Conservation (phyloP, 768 basidiomycete genomes). For the Tylopilus sp. region DNA sequence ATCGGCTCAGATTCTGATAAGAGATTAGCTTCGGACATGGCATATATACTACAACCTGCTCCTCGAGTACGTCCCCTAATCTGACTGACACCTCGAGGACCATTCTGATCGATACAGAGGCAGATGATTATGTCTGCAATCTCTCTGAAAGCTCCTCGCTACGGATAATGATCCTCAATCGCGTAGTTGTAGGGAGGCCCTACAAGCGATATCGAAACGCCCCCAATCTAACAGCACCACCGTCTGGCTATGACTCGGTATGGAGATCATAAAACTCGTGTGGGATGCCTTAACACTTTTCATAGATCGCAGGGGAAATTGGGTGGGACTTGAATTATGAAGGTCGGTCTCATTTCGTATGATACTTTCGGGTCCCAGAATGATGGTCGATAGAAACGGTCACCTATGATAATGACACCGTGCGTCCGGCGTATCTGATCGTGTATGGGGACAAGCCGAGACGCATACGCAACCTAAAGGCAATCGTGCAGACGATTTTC, state of each 20-base stretch:
- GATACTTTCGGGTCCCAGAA: background rate
- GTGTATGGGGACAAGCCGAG: constrained; percentile 45
- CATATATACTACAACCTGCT: constrained; percentile 64
- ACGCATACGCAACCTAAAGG: constrained; percentile 20
- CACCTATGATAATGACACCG: constrained; percentile 63
- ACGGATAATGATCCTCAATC: constrained; percentile 53
- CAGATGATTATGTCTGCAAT: constrained; percentile 59
- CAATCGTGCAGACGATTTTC: constrained; percentile 27
- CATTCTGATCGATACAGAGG: constrained; percentile 41
- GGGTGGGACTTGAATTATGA: constrained; percentile 64
- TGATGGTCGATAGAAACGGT: constrained; percentile 47
- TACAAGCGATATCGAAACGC: constrained; percentile 49
- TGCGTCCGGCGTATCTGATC: constrained; percentile 64
- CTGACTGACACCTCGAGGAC: background rate
- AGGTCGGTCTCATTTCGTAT: constrained; percentile 17
- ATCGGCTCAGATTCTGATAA: background rate
- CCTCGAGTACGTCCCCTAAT: constrained; percentile 48
- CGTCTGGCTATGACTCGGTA: constrained; percentile 59
- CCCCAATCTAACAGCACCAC: constrained; percentile 46
- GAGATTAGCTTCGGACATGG: constrained; percentile 58
- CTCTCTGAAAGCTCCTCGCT: constrained; percentile 38
- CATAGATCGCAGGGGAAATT: constrained; percentile 59
- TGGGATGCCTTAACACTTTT: too few species aligned
- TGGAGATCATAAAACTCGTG: constrained; percentile 21
- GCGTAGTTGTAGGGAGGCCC: constrained; percentile 63